A percentile compares a stretch with the other conserved stretches of the same genome.
Conservation (phyloP, 768 basidiomycete genomes). For the Trametes cubensis region DNA sequence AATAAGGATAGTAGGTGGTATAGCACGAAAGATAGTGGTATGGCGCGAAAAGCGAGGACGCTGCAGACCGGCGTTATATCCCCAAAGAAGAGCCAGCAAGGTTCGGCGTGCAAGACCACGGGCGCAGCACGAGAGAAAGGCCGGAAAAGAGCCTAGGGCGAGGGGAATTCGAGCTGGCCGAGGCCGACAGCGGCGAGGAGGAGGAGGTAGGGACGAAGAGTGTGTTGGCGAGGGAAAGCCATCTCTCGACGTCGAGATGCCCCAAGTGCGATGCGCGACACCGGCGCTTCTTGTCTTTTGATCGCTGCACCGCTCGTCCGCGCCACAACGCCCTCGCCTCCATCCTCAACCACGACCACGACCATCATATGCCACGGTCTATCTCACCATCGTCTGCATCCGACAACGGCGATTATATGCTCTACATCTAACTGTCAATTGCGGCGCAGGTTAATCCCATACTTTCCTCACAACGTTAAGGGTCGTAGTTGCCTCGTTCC, state of each 20-base stretch:
- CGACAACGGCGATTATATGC: too few species aligned
- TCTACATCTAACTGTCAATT: too few species aligned
- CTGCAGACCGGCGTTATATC: constrained; percentile 15
- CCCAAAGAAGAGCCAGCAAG: constrained; percentile 5
- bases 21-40: not conserved
- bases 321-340: constrained; percentile 20
- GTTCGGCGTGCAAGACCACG: not conserved
- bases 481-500: too few species aligned
- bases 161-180: not conserved
- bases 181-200: constrained; percentile 8
- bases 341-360: not conserved
- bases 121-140: not conserved
- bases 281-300: constrained; percentile 3
- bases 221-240: constrained; percentile 6
- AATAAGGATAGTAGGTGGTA: constrained; percentile 15
- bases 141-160: not conserved
- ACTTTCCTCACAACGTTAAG: too few species aligned
- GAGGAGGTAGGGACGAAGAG: constrained; percentile 1
- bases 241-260: constrained; percentile 3
- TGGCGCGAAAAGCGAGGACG: constrained; percentile 11
- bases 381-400: too few species aligned
- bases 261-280: not conserved
- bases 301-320: constrained; percentile 2
- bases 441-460: too few species aligned
- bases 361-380: not conserved